Base-by-base conservation (phyloP, 352 stramenopile species). In the Globisporangium abappressorium region DNA sequence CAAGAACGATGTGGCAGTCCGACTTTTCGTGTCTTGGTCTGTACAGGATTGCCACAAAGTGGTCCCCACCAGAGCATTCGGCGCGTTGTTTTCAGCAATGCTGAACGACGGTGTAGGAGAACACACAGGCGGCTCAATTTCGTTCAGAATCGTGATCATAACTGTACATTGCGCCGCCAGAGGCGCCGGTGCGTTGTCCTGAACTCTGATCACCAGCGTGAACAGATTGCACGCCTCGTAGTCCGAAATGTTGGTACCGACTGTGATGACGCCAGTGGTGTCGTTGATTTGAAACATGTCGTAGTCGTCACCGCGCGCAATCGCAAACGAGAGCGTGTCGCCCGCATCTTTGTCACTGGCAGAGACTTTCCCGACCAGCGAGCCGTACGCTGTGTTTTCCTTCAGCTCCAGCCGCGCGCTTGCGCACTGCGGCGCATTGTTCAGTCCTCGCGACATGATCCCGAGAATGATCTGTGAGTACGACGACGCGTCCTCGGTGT, bases 261-360 rank as follows among this genome's bases (percentile, higher is more conserved):
- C 67, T 0, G 68, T 79, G n/a, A 90, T 41, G 0, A 69, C 58
- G 7, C 81, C 81, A 49, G 65, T 87, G 1, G 76, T 73, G 18
- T 65, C 66, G 59, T 88, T 82, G 11, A 90, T 77, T 9, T 73
- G 64, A 59, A 90, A 87, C 55, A 82, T 74, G 38, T 83, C 75
- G 43, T 74, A 70, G 24, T 61, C 46, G 24, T 86, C 74, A 5
- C 71, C 78, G 47, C 71, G 73, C 24, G 62, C 55, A 51, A 90
- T 80, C 9, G 64, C 71, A 36, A 78, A 85, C 0, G 74, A 76
- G 34, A 87, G n/a, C 20, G 54, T 76, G 12, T 74, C 68, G 22
- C 76, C 70, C 1, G 62, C 61, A 38, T 87, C 78, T 53, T 69
- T 63, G 58, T 90, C 81, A 60, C 63, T 82, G 7, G 76, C 79